These are phyloP conservation scores for Asterophora parasitica DNA, from an alignment of 768 basidiomycete genomes.

Conservation along the genomic window DNA sequence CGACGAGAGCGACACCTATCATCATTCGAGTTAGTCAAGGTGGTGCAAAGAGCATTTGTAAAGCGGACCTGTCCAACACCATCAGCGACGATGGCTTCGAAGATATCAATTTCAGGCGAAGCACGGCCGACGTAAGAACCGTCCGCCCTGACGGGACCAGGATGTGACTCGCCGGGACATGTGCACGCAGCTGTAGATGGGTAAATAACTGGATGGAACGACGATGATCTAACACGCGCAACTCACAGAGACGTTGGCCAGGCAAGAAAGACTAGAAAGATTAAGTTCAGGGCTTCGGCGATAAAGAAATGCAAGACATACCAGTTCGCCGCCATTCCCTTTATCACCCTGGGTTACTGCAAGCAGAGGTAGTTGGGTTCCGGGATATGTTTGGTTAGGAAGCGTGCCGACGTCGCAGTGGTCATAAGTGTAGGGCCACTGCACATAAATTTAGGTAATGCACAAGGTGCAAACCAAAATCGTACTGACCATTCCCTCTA, in stretches of 20 bases:
- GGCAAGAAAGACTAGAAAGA: conserved; percentile 56
- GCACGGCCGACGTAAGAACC: conserved; percentile 59
- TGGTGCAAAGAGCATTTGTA: not conserved
- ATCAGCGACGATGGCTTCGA: conserved; percentile 45
- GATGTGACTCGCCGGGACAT: conserved; percentile 39
- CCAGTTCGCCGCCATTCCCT: conserved; percentile 34
- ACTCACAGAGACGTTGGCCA: conserved; percentile 44
- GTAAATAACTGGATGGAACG: not conserved
- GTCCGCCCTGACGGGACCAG: conserved; percentile 36
- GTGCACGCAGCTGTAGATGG: conserved; percentile 31
- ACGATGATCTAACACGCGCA: not conserved
- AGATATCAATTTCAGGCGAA: conserved; percentile 69
- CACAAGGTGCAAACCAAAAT: not conserved
- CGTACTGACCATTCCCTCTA: conserved; percentile 57
- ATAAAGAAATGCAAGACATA: conserved; percentile 15
- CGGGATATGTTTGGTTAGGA: conserved; percentile 71
- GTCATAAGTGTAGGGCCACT: conserved; percentile 71
- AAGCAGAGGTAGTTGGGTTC: conserved; percentile 41
- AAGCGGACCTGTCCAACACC: conserved; percentile 22
- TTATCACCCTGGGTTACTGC: conserved; percentile 41
- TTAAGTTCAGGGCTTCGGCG: not conserved
- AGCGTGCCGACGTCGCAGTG: conserved; percentile 79
- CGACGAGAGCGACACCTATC: conserved; percentile 45
- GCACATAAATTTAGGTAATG: not conserved
- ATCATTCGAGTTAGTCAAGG: conserved; percentile 14